These are phyloP conservation scores for Phialophora tarda DNA, from an alignment of 2,329 filamentous ascomycete species.

Conservation along the genomic window DNA sequence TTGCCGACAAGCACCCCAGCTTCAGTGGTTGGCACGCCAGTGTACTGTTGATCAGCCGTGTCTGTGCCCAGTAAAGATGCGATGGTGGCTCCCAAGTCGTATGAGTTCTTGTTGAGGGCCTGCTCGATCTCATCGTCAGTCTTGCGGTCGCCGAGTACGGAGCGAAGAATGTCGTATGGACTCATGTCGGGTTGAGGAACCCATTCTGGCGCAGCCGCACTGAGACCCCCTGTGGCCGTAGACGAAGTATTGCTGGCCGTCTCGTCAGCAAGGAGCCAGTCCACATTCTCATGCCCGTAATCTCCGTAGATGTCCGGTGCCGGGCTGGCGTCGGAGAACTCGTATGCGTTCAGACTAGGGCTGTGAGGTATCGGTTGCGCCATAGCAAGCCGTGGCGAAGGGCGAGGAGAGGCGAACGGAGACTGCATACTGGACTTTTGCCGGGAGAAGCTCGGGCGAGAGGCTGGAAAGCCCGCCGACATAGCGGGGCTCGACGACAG, in stretches of 20 bases:
- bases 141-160: slow-evolving; percentile 85
- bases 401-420: slow-evolving; percentile 90
- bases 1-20: slow-evolving; percentile 80
- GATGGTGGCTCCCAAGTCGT: slow-evolving; percentile 91
- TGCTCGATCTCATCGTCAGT: slow-evolving; percentile 93
- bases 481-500: slow-evolving; percentile 74
- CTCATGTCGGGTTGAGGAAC: slow-evolving; percentile 86
- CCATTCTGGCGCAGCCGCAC: slow-evolving; percentile 83
- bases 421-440: slow-evolving; percentile 55
- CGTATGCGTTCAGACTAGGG: slow-evolving; percentile 90
- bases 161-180: slow-evolving; percentile 95
- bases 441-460: slow-evolving; percentile 76
- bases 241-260: slow-evolving; percentile 81
- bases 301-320: slow-evolving; percentile 88
- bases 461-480: slow-evolving; percentile 75
- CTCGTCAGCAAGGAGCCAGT: slow-evolving; percentile 93
- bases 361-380: slow-evolving; percentile 95
- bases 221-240: slow-evolving; percentile 68
- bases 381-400: slow-evolving; percentile 87
- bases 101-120: slow-evolving; percentile 86
- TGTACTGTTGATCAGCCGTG: slow-evolving; percentile 48
- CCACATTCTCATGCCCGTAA: slow-evolving; percentile 90
- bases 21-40: slow-evolving; percentile 61
- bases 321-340: slow-evolving; percentile 84
- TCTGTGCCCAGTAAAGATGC: slow-evolving; percentile 76